A percentile compares a stretch with the other conserved stretches of the same genome.
These are phyloP conservation scores for Crithidia brevicula DNA, from an alignment of 208 protist species.

Conservation along the genomic window DNA sequence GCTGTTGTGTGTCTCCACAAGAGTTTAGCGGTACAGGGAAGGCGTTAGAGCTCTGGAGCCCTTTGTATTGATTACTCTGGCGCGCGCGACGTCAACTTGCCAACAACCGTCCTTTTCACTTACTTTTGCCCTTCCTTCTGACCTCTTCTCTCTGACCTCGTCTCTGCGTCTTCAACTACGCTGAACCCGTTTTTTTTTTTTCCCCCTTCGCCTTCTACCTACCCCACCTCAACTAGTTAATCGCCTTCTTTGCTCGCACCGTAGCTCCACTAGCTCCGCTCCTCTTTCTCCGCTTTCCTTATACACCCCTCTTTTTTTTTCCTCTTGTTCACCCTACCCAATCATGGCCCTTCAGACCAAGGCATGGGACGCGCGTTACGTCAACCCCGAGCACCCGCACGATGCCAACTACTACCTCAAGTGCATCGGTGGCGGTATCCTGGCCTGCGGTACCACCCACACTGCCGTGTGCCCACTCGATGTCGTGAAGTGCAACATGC, in stretches of 20 bases:
- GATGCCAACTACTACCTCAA: slow-evolving; percentile 92
- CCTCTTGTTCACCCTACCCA: not conserved
- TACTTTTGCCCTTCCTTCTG: no score
- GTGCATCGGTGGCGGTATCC: slow-evolving; percentile 92
- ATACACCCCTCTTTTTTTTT: not conserved
- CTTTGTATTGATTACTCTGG: no score
- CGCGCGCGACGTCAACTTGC: no score
- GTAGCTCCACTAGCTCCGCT: not conserved
- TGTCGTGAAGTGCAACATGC: slow-evolving; percentile 97
- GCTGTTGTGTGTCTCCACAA: no score
- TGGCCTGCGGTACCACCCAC: slow-evolving; percentile 96
- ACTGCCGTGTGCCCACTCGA: slow-evolving; percentile 94
- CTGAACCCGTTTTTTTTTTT: not conserved
- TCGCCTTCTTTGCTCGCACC: not conserved
- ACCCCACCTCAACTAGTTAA: not conserved
- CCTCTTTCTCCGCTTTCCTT: not conserved
- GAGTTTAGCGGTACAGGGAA: no score
- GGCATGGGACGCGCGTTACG: slow-evolving; percentile 76
- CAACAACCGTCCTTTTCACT: no score
- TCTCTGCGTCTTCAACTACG: no score
- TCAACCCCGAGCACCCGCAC: slow-evolving; percentile 71
- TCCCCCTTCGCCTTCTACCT: not conserved
- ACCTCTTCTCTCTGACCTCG: no score
- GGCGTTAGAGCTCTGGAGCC: no score
- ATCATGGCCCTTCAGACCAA: slow-evolving; percentile 28